Evolutionary conservation across 2,329 filamentous ascomycete species (phyloP).

Genomic region (Ophiostoma sp.): DNA sequence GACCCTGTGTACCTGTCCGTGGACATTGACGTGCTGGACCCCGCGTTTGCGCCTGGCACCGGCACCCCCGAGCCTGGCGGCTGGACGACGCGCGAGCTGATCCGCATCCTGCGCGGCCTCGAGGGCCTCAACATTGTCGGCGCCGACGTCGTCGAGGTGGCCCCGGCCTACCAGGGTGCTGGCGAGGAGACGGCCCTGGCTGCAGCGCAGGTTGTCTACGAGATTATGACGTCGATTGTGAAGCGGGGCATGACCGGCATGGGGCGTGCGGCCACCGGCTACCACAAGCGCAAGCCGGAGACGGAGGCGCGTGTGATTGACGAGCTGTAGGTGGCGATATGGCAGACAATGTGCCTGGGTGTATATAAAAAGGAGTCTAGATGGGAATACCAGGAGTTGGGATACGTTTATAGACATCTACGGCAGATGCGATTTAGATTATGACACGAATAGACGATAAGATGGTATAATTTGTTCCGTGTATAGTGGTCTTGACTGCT

Average conservation of each 20-base stretch:
- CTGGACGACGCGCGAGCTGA: constrained; percentile 85
- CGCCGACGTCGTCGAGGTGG: constrained; percentile 85
- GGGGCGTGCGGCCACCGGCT: constrained; percentile 31
- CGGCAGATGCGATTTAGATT: not conserved
- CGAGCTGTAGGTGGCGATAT: constrained; percentile 32
- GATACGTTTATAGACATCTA: not conserved
- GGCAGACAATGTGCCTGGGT: not conserved
- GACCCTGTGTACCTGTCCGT: constrained; percentile 55
- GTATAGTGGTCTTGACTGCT: too few relatives aligned
- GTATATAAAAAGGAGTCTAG: constrained; percentile 4
- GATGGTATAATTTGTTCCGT: not conserved
- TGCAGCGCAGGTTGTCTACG: constrained; percentile 77
- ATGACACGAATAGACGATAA: constrained; percentile 4
- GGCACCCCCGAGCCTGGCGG: constrained; percentile 87
- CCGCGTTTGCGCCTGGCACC: constrained; percentile 45
- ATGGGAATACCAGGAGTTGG: not conserved
- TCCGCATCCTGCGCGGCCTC: constrained; percentile 73
- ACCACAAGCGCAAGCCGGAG: constrained; percentile 12
- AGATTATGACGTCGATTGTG: constrained; percentile 73
- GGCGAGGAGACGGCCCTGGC: constrained; percentile 79
- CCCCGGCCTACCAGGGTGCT: constrained; percentile 73
- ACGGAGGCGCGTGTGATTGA: constrained; percentile 25
- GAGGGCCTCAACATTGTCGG: constrained; percentile 81
- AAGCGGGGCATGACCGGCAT: constrained; percentile 37
- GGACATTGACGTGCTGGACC: constrained; percentile 38